Base-by-base conservation (phyloP, 2,329 filamentous ascomycete species). In the Berkeleyomyces rouxiae region DNA sequence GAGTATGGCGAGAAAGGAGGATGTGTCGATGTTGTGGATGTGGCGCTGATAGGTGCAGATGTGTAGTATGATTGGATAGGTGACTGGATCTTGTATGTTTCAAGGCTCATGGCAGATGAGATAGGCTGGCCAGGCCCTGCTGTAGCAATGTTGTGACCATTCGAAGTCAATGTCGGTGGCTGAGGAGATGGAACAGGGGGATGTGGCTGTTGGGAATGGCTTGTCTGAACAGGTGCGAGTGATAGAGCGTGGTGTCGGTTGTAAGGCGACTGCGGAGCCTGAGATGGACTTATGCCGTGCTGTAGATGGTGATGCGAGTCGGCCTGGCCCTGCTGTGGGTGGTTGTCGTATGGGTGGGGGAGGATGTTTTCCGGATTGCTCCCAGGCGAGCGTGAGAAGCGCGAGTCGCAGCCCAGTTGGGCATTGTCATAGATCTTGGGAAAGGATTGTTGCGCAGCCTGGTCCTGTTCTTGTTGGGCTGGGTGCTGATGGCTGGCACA, bases 281-380 rank as follows among this genome's bases (percentile, higher is more conserved):
- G 67, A 81, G 79, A 65, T 83, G 79, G 70, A 85, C 89, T 42
- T 83, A 77, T 16, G 46, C 13, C n/a, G 11, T 60, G 58, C 7
- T 47, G 44, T 11, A 31, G 44, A 33, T 44, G 11, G 36, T 42
- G 31, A 39, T 58, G 63, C 40, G 33, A 9, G 3, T 37, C 10
- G 10, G 9, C 7, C 33, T 37, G 31, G 51, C n/a, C 31, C 3
- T 31, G 16, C 9, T 43, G 57, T n/a, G 84, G 80, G 65, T 86
- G 78, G 67, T 84, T 82, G 66, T 82, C 77, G 66, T 87, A 85
- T 5, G 85, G 79, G 65, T 86, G 82, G 62, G 82, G 78, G 65
- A 86, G 80, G 62, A 91, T 76, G 58, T 78, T 79, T 70, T 89
- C 83, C 58, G 76, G 77, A 37, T 78, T 76, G 6, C 81, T 78